Evolutionary conservation across 2,329 filamentous ascomycete genomes (phyloP).

Genomic region (Phoma sp.): DNA sequence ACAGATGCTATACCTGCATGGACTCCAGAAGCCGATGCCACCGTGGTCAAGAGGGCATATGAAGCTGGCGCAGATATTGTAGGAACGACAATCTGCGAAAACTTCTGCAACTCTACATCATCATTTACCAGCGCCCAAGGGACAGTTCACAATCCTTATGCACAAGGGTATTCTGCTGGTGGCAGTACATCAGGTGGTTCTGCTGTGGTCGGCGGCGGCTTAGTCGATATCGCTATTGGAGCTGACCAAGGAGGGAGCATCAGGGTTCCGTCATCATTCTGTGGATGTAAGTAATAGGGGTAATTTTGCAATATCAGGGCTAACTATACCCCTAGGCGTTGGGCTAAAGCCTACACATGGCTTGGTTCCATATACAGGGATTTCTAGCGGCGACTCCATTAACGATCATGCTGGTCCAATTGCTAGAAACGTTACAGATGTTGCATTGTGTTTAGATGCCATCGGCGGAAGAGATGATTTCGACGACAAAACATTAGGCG

Average conservation of each 20-base stretch:
- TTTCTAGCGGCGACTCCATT: conserved; percentile 45
- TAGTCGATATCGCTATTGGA: conserved; percentile 49
- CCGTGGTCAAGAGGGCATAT: conserved; percentile 59
- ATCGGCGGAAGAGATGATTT: conserved; percentile 41
- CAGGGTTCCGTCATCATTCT: conserved; percentile 47
- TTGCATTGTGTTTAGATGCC: conserved; percentile 38
- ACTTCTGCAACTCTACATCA: conserved; percentile 59
- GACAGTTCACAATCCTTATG: conserved; percentile 52
- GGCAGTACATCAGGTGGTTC: conserved; percentile 57
- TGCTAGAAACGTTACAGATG: conserved; percentile 33
- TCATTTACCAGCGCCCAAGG: conserved; percentile 57
- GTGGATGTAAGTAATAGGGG: conserved; percentile 39
- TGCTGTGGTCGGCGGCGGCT: conserved; percentile 53
- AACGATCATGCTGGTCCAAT: conserved; percentile 55
- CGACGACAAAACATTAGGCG: conserved; percentile 42
- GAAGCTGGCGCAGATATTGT: conserved; percentile 60
- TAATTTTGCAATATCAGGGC: no score
- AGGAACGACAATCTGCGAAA: conserved; percentile 63
- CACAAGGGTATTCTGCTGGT: conserved; percentile 55
- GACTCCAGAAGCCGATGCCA: conserved; percentile 62
- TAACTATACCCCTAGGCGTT: no score
- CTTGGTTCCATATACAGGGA: conserved; percentile 60
- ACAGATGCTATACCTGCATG: conserved; percentile 58
- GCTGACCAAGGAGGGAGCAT: conserved; percentile 52
- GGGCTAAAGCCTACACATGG: conserved; percentile 55